Evolutionary conservation across 1,284 basidiomycete species (phyloP), one percentile per base, ranked within the genome.

Genomic region (Ustilago loliicola): DNA sequence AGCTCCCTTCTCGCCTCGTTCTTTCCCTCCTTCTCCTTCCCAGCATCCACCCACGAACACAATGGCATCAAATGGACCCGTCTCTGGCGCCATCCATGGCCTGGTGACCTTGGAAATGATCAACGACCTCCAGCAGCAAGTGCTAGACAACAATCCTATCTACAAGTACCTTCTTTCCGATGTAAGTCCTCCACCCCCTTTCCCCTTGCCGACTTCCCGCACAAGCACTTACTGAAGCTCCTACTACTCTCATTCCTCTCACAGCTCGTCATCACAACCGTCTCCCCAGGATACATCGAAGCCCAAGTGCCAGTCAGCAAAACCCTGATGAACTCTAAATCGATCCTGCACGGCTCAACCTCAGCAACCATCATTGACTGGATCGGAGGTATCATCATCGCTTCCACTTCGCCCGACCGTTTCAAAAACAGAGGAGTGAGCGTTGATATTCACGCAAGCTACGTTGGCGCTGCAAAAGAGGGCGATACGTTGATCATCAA

Each of bases 341-440:
- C 67, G 45, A 80, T 75, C 65, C 66, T 81, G 5, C 80, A 81
- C 64, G 80, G 80, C 8, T 79, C 77, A 8, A 77, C 79, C 0
- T 76, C 80, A 1, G 80, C 80, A 3, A 81, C 80, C 13, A 75
- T 81, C 36, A 60, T 81, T 36, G 80, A 81, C 48, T 79, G 77
- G 77, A 67, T 80, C 45, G 80, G 77, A 30, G 77, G 77, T 48
- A 61, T 81, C 48, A 72, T 80, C 56, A 73, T 81, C 42, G 80
- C 78, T 5, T 66, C 71, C 48, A 67, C 72, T 10, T 67, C 72
- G 1, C 59, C 66, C 1, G 72, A 71, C 9, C 71, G 67, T 13
- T 69, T 70, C 61, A 54, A 29, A 8, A 79, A 79, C 23, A 55
- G 80, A 1, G 78, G 80, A 13, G 78, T 79, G 10, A 70, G 65